These are phyloP conservation scores for Debaryomycetaceae sp. DNA, from an alignment of 1,139 yeast genomes.

Conservation along the genomic window DNA sequence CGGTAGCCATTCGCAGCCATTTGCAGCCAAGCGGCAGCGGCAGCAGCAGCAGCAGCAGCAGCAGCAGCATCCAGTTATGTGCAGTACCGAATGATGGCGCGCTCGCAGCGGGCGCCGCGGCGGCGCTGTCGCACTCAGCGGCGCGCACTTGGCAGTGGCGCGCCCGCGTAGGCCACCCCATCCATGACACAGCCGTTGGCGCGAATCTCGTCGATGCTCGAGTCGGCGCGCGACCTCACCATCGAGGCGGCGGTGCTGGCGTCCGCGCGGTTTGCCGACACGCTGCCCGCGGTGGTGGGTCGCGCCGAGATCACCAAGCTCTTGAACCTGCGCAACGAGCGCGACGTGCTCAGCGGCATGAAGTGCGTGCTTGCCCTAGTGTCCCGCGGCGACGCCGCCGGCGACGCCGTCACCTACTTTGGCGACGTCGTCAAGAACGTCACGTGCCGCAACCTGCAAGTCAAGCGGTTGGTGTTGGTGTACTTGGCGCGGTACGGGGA, in stretches of 20 bases:
- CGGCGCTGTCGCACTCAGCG: too few relatives aligned
- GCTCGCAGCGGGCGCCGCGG: conserved; percentile 2
- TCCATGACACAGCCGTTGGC: conserved; percentile 42
- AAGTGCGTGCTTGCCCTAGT: conserved; percentile 66
- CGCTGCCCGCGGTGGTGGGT: conserved; percentile 44
- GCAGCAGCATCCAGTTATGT: background rate
- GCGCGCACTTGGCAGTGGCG: too few relatives aligned
- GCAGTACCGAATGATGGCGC: background rate
- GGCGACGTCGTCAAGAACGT: conserved; percentile 89
- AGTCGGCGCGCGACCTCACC: conserved; percentile 76
- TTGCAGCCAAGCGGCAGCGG: background rate
- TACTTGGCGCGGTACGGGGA: conserved; percentile 79
- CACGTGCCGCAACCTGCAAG: conserved; percentile 63
- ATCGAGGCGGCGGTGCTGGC: conserved; percentile 82
- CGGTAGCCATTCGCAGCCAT: background rate
- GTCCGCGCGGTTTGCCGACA: conserved; percentile 58
- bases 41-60: background rate
- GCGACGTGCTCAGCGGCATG: conserved; percentile 74
- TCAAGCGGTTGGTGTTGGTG: conserved; percentile 73
- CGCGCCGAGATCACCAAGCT: conserved; percentile 63
- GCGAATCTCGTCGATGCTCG: conserved; percentile 48
- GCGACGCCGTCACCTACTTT: conserved; percentile 57
- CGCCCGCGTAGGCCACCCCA: too few relatives aligned
- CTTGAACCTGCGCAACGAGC: conserved; percentile 63
- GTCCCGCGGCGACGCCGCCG: conserved; percentile 42